phyloP scores from a whole-genome alignment of 331 rosid species.

The Dryas integrifolia region DNA sequence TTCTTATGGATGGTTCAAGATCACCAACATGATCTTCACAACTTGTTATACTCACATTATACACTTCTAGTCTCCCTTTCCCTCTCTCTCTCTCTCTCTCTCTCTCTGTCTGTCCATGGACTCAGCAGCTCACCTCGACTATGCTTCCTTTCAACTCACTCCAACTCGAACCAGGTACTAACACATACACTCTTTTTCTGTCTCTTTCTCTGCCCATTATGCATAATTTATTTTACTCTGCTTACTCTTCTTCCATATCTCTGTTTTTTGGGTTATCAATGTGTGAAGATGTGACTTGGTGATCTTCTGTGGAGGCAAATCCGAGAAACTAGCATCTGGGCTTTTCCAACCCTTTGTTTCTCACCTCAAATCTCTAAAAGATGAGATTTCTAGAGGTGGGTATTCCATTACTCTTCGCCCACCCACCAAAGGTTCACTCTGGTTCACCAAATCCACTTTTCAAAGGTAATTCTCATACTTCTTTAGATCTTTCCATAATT shows the following conservation, averaged over 20 bases:
- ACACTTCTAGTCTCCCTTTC: neutral
- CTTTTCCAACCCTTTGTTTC: slow-evolving; percentile 55
- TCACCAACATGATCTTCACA: neutral
- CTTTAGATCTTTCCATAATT: neutral
- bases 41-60: neutral
- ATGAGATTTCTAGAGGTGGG: slow-evolving; percentile 71
- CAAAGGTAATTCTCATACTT: slow-evolving; percentile 43
- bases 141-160: slow-evolving; percentile 22
- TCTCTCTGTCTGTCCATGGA: neutral
- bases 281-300: slow-evolving; percentile 50
- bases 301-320: slow-evolving; percentile 40
- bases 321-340: slow-evolving; percentile 64
- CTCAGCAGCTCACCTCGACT: slow-evolving; percentile 10
- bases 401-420: slow-evolving; percentile 63
- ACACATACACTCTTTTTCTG: neutral
- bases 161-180: slow-evolving; percentile 25
- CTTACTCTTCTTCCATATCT: neutral
- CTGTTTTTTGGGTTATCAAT: slow-evolving; percentile 11
- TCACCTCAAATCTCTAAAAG: slow-evolving; percentile 50
- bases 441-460: slow-evolving; percentile 62
- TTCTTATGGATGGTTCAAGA: no score
- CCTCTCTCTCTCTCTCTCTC: neutral
- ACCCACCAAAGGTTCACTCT: slow-evolving; percentile 34
- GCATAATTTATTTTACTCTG: neutral
- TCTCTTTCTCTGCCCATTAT: neutral